Evolutionary conservation across 257 asterid genomes (phyloP).

Genomic region (Solanum chmielewskii): DNA sequence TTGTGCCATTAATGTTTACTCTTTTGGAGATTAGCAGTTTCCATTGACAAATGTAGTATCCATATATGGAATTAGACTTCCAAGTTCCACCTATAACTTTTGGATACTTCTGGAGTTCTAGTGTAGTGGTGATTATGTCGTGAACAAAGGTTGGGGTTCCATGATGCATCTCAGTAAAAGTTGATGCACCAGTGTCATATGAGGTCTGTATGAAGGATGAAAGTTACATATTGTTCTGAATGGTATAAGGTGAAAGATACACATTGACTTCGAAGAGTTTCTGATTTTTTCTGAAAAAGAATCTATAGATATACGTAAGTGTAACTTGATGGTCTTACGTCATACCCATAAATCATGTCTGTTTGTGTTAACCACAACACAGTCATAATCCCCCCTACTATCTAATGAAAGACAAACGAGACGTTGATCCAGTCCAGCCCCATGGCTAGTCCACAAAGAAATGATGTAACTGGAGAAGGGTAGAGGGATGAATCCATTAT

Average conservation of each 20-base stretch:
- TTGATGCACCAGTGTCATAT: not conserved
- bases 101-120: not conserved
- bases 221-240: not conserved
- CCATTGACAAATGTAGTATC: not conserved
- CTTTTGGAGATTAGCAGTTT: not conserved
- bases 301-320: not conserved
- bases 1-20: not conserved
- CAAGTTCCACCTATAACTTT: not conserved
- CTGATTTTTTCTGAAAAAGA: not conserved
- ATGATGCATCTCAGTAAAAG: not conserved
- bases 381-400: not conserved
- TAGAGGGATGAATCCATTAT: not conserved
- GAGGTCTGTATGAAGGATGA: not conserved
- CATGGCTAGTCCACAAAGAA: not conserved
- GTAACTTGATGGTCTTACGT: not conserved
- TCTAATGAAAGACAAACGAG: not conserved
- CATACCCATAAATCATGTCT: not conserved
- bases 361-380: not conserved
- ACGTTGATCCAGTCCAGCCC: not conserved
- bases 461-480: not conserved
- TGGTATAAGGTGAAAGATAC: not conserved
- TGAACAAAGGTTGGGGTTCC: not conserved
- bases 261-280: not conserved
- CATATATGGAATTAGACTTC: not conserved
- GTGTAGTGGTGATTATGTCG: not conserved